These are phyloP conservation scores for Mantamonas sphyraenae DNA, from an alignment of 78 protist species.

Conservation along the genomic window DNA sequence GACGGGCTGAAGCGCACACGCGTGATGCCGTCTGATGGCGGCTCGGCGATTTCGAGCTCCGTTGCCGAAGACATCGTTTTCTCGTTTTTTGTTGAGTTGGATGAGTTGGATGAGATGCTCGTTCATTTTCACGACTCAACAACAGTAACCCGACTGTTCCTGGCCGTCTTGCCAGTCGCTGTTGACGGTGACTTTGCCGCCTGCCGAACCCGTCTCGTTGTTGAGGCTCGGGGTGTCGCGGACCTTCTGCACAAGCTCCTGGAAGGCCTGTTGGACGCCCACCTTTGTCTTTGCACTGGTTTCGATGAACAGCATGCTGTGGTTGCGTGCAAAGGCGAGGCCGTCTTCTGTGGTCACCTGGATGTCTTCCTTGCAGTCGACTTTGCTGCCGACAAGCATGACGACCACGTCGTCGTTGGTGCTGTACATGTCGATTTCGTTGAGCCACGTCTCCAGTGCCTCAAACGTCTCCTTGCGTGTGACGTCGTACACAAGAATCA, in stretches of 20 bases:
- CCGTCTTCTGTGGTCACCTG: constrained; percentile 2
- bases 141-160: no score
- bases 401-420: constrained; percentile 3
- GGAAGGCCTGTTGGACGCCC: constrained; percentile 25
- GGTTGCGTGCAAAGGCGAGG: neutral
- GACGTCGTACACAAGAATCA: constrained; percentile 64
- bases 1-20: neutral
- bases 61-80: no score
- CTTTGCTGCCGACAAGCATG: constrained; percentile 41
- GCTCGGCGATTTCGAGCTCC: neutral
- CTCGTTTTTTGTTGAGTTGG: no score
- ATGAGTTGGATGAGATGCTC: no score
- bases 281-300: constrained; percentile 26
- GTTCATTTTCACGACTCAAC: no score
- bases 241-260: constrained; percentile 39
- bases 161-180: no score
- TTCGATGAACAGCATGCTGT: constrained; percentile 12
- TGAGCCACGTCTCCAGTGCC: constrained; percentile 3
- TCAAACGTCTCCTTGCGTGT: constrained; percentile 31
- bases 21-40: constrained; percentile 2
- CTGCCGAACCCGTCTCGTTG: no score
- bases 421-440: constrained; percentile 12
- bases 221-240: constrained; percentile 7
- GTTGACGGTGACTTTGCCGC: no score
- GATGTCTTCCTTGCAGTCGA: neutral